Percentiles rank a stretch among this genome's conserved stretches.
These are phyloP conservation scores for Hypoxylon sp. DNA, from an alignment of 2,329 filamentous ascomycete species.

Conservation along the genomic window DNA sequence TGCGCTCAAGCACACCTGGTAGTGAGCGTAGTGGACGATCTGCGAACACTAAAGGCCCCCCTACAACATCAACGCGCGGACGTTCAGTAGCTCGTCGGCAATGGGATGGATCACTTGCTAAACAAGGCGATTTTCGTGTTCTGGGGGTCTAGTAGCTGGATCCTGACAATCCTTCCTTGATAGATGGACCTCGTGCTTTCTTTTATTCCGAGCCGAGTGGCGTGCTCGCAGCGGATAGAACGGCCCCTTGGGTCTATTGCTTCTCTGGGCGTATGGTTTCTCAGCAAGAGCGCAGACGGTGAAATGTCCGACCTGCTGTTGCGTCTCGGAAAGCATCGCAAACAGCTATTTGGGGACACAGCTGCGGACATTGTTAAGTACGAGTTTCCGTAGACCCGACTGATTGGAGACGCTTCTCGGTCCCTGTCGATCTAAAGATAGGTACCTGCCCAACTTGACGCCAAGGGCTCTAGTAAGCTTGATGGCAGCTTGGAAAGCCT, in stretches of 20 bases:
- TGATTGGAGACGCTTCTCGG: slow-evolving; percentile 15
- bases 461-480: slow-evolving; percentile 11
- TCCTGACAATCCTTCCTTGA: slow-evolving; percentile 25
- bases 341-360: slow-evolving; percentile 14
- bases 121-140: slow-evolving; percentile 12
- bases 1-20: slow-evolving; percentile 22
- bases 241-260: slow-evolving; percentile 13
- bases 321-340: slow-evolving; percentile 15
- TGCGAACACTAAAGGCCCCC: slow-evolving; percentile 12
- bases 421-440: slow-evolving; percentile 28
- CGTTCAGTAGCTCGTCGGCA: slow-evolving; percentile 18
- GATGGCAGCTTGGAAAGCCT: slow-evolving; percentile 24
- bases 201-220: slow-evolving; percentile 4
- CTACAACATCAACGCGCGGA: slow-evolving; percentile 10
- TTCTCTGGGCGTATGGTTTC: slow-evolving; percentile 13
- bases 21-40: slow-evolving; percentile 13
- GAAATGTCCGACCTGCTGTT: slow-evolving; percentile 12
- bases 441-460: too few species aligned
- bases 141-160: slow-evolving; percentile 23
- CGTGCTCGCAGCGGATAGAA: slow-evolving; percentile 8
- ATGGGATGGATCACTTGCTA: slow-evolving; percentile 17
- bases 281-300: slow-evolving; percentile 12
- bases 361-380: slow-evolving; percentile 19
- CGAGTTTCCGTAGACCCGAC: slow-evolving; percentile 20
- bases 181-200: slow-evolving; percentile 7